Evolutionary conservation across 148 eudicot species (phyloP).

Genomic region (Oxyria digyna): DNA sequence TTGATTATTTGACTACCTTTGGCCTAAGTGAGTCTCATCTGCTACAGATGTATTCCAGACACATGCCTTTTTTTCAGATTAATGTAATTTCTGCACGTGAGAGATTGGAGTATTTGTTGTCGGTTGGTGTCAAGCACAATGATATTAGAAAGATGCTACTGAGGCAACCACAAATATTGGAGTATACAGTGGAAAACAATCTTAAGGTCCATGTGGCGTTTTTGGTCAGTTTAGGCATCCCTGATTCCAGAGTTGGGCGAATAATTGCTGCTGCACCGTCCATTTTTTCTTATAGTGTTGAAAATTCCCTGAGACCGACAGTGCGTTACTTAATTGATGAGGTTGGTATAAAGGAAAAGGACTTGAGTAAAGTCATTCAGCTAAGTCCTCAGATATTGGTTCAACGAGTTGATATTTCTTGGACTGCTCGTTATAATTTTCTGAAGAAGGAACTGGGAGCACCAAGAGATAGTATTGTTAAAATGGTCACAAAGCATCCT

Average conservation of each 20-base stretch:
- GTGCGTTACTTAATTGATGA: conserved; percentile 80
- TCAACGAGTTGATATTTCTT: conserved; percentile 75
- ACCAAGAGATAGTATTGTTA: conserved; percentile 71
- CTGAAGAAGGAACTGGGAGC: conserved; percentile 76
- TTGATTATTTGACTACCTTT: conserved; percentile 76
- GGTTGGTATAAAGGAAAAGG: conserved; percentile 70
- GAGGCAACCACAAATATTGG: conserved; percentile 84
- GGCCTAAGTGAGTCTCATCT: conserved; percentile 80
- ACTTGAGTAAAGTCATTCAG: conserved; percentile 81
- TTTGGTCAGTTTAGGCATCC: conserved; percentile 62
- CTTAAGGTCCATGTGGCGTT: conserved; percentile 81
- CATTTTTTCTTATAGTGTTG: conserved; percentile 74
- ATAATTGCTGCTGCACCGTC: conserved; percentile 82
- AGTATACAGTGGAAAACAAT: conserved; percentile 74
- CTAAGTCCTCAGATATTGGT: conserved; percentile 93
- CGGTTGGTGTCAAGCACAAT: conserved; percentile 72
- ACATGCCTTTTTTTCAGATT: conserved; percentile 73
- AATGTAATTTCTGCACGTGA: conserved; percentile 70
- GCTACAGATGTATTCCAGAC: conserved; percentile 73
- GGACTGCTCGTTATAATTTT: conserved; percentile 69
- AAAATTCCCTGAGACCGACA: conserved; percentile 82
- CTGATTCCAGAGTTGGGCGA: conserved; percentile 69
- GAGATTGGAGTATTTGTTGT: conserved; percentile 61
- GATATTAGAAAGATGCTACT: conserved; percentile 67
- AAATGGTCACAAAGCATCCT: conserved; percentile 93